These are phyloP conservation scores for Zygosaccharomyces bisporus DNA, from an alignment of 805 yeast genomes.

Conservation along the genomic window DNA sequence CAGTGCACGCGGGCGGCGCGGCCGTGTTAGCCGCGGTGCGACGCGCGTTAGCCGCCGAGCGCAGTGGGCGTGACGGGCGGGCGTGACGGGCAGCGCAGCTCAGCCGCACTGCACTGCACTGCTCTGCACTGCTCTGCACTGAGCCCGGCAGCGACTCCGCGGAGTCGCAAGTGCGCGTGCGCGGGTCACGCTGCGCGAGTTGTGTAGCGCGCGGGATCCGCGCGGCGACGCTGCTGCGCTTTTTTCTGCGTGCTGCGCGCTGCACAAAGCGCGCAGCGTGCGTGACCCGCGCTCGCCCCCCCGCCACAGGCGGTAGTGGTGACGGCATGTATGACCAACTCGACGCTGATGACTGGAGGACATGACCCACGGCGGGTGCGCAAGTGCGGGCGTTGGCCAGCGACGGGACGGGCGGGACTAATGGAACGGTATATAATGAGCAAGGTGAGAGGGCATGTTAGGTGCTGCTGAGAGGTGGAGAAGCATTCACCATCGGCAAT, in stretches of 20 bases:
- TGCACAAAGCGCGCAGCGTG: conserved; percentile 1
- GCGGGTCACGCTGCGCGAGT: too few relatives aligned
- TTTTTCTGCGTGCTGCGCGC: background rate
- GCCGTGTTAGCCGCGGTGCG: too few relatives aligned
- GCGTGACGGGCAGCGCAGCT: too few relatives aligned
- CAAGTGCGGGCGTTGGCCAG: too few relatives aligned
- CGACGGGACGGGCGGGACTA: background rate
- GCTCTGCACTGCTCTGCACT: too few relatives aligned
- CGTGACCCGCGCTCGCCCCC: conserved; percentile 1
- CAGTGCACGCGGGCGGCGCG: conserved; percentile 3
- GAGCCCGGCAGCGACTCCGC: too few relatives aligned
- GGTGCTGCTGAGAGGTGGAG: background rate
- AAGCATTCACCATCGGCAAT: conserved; percentile 3
- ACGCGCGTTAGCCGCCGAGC: too few relatives aligned
- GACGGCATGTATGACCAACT: background rate
- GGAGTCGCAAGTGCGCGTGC: background rate
- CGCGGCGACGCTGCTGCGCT: background rate
- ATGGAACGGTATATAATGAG: conserved; percentile 1
- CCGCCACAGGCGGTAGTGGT: background rate
- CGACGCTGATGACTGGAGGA: background rate
- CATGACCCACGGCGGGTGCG: background rate
- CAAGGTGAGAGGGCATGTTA: background rate
- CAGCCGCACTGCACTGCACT: too few relatives aligned
- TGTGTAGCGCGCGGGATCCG: background rate
- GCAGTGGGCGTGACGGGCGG: too few relatives aligned